These are phyloP conservation scores for Acer yangbiense DNA, from an alignment of 345 rosid genomes.

Conservation along the genomic window DNA sequence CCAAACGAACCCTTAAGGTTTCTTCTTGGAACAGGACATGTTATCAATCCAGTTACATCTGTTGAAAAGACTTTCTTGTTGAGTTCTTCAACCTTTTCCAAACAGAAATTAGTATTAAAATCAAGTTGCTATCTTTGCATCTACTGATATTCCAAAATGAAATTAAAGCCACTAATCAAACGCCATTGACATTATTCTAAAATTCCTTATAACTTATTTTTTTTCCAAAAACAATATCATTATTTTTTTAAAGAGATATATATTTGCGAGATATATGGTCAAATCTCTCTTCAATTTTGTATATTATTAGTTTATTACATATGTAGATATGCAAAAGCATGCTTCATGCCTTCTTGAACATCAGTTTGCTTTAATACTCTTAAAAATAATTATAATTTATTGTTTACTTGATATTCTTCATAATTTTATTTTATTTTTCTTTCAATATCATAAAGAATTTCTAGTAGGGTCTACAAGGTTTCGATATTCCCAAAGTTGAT, in stretches of 20 bases:
- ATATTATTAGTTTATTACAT: too few species aligned
- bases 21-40: background rate
- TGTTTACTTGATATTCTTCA: too few species aligned
- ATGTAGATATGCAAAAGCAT: too few species aligned
- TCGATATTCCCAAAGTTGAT: background rate
- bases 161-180: background rate
- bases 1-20: background rate
- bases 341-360: too few species aligned
- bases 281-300: too few species aligned
- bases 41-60: background rate
- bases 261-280: too few species aligned
- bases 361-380: background rate
- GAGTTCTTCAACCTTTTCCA: background rate
- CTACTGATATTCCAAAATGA: background rate
- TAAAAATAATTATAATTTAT: background rate
- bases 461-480: background rate
- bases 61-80: background rate
- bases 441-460: background rate
- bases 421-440: background rate
- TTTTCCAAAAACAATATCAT: background rate
- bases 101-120: background rate
- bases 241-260: background rate
- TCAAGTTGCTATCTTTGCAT: background rate
- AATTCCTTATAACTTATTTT: background rate
- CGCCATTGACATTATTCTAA: background rate